phyloP scores from a whole-genome alignment of 2,329 filamentous ascomycete species.

The Ceratocystis ficicola region DNA sequence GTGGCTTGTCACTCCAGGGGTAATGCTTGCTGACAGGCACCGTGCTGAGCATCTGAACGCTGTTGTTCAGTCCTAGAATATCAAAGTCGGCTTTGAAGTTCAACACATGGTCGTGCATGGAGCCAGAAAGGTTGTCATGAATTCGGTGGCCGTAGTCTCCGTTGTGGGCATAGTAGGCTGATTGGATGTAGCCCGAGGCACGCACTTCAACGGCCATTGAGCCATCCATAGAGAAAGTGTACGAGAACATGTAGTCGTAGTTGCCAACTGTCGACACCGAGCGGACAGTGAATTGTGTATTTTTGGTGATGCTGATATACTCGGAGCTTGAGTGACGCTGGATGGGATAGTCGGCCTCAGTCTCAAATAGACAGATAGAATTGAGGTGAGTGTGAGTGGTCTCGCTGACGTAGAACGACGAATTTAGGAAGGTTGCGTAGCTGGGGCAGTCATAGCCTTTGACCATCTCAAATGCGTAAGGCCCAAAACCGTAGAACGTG shows the following conservation, averaged over 20 bases:
- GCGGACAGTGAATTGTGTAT: conserved; percentile 26
- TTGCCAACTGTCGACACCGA: conserved; percentile 31
- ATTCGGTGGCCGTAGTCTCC: conserved; percentile 30
- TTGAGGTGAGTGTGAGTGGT: conserved; percentile 27
- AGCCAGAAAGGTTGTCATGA: conserved; percentile 29
- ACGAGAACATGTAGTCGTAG: conserved; percentile 34
- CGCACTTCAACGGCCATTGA: conserved; percentile 32
- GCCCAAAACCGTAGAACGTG: conserved; percentile 31
- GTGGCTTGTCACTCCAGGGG: conserved; percentile 31
- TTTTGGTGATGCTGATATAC: conserved; percentile 27
- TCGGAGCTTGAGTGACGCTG: conserved; percentile 29
- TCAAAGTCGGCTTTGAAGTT: conserved; percentile 35
- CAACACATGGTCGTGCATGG: conserved; percentile 32
- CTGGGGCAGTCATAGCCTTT: conserved; percentile 35
- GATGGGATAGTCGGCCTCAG: conserved; percentile 30
- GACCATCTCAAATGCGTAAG: conserved; percentile 30
- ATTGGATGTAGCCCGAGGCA: conserved; percentile 32
- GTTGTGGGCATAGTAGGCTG: conserved; percentile 29
- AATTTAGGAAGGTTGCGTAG: conserved; percentile 30
- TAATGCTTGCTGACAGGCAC: conserved; percentile 28
- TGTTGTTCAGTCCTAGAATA: conserved; percentile 30
- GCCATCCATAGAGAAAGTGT: conserved; percentile 30
- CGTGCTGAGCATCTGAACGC: conserved; percentile 29
- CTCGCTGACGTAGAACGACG: conserved; percentile 28
- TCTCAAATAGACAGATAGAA: conserved; percentile 33